Percentiles rank a stretch among this genome's conserved stretches.
These are phyloP conservation scores for Fusarium pseudocircinatum DNA, from an alignment of 2,329 filamentous ascomycete genomes.

Conservation along the genomic window DNA sequence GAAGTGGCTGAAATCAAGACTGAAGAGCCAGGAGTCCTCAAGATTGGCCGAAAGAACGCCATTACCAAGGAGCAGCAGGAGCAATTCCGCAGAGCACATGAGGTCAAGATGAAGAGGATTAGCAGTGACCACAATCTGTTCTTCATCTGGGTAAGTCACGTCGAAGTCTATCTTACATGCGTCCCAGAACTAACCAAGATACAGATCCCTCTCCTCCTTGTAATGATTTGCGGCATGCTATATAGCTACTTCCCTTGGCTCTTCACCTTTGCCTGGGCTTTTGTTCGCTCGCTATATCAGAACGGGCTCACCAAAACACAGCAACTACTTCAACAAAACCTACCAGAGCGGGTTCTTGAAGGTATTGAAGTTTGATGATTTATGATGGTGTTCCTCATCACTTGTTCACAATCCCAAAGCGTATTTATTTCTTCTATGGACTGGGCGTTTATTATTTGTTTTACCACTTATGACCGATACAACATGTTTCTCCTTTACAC, in stretches of 20 bases:
- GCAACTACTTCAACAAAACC: conserved; percentile 41
- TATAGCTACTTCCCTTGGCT: conserved; percentile 63
- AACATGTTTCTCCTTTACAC: neutral
- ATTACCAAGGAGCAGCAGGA: conserved; percentile 74
- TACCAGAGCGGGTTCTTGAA: conserved; percentile 41
- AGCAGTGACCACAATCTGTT: conserved; percentile 73
- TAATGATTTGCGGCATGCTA: conserved; percentile 60
- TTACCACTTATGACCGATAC: conserved; percentile 14
- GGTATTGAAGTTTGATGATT: conserved; percentile 43
- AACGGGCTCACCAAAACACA: conserved; percentile 42
- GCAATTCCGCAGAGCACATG: conserved; percentile 68
- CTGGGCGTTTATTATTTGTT: conserved; percentile 23
- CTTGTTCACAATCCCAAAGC: conserved; percentile 25
- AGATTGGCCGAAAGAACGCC: conserved; percentile 70
- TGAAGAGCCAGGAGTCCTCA: conserved; percentile 58
- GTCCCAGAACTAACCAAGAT: conserved; percentile 32
- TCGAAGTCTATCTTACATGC: neutral
- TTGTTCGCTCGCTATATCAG: conserved; percentile 46
- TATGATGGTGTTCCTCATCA: conserved; percentile 28
- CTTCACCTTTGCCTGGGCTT: conserved; percentile 49
- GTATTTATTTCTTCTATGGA: conserved; percentile 18
- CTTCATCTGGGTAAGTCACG: conserved; percentile 70
- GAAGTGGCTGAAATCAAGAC: conserved; percentile 51
- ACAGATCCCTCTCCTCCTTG: conserved; percentile 61
- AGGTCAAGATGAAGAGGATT: conserved; percentile 70